Conservation (phyloP, 192 early-diverging fungal species). For the Linnemannia hyalina region DNA sequence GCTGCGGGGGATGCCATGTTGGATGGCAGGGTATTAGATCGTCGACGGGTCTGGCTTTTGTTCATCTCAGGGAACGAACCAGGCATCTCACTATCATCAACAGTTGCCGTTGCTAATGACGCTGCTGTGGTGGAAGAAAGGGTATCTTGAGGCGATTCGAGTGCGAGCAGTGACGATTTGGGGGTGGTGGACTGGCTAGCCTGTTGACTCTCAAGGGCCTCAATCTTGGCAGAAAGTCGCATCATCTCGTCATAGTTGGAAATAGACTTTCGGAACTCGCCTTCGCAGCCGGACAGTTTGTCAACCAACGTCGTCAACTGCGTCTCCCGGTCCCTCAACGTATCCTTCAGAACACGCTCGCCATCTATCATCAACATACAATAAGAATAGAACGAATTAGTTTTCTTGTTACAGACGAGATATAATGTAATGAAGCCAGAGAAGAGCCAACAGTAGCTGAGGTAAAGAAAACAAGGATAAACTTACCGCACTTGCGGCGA, state of each 20-base stretch:
- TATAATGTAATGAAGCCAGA: not conserved
- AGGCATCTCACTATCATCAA: constrained; percentile 20
- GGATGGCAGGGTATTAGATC: constrained; percentile 6
- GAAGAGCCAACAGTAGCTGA: not conserved
- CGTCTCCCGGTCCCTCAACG: constrained; percentile 37
- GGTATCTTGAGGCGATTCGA: not conserved
- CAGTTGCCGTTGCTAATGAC: not conserved
- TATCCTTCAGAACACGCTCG: constrained; percentile 43
- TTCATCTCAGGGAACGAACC: constrained; percentile 29
- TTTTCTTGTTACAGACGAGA: not conserved
- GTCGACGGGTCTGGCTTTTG: not conserved
- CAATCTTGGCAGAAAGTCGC: constrained; percentile 23
- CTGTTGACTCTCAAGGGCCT: constrained; percentile 1
- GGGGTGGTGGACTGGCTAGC: not conserved
- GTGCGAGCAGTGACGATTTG: not conserved
- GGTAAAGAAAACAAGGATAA: not conserved
- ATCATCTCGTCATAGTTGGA: constrained; percentile 30
- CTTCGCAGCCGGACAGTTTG: constrained; percentile 25
- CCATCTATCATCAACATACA: constrained; percentile 11
- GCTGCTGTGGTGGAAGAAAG: not conserved
- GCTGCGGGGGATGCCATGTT: constrained; percentile 3
- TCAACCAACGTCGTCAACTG: constrained; percentile 40
- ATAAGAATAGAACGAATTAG: not conserved
- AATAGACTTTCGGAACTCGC: constrained; percentile 44
- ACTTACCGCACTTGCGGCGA: constrained; percentile 48